Base-by-base conservation (phyloP, 2,329 filamentous ascomycete genomes). In the Fusarium tjaetaba region DNA sequence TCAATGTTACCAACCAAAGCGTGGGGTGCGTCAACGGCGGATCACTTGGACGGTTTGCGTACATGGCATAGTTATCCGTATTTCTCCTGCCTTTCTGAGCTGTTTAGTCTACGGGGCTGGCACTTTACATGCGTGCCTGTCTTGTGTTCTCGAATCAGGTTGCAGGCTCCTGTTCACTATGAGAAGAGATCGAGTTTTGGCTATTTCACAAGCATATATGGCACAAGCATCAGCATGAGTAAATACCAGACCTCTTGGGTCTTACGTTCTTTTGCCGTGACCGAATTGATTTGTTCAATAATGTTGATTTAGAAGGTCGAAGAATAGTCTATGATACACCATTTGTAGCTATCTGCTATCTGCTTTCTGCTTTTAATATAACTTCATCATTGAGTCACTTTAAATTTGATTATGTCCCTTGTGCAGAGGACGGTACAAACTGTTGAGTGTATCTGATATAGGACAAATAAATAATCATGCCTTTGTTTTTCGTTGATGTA, bases 11-110 rank as follows among this genome's bases (percentile, higher is more conserved):
- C 67, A 71, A 69, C 65, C 66, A 69, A 45, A 71, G 45, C 71
- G 71, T 72, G 71, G 71, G 71, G 71, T 74, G 71, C 71, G 58
- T 74, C 71, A 57, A 56, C 38, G 42, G 53, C 66, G 46, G 65
- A 65, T 72, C 55, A 67, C 61, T 56, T 62, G 65, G 48, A 69
- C 41, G 32, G 34, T 45, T 52, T 70, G 56, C 24, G 32, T 51
- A 22, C 24, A 34, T 49, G 14, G 57, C 45, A 38, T 11, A n/a
- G n/a, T n/a, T n/a, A 38, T 38, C 36, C 36, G 28, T 42, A 20
- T 43, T n/a, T 49, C 38, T 42, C 60, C 39, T 66, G 41, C 36
- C 30, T 51, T 53, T 42, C 49, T 34, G 34, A 28, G 60, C 39
- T 34, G 36, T 22, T 41, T 65, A 20, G 43, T 28, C 43, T 65